These are phyloP conservation scores for Kickxella alabastrina DNA, from an alignment of 192 early-diverging fungal genomes.

Conservation along the genomic window DNA sequence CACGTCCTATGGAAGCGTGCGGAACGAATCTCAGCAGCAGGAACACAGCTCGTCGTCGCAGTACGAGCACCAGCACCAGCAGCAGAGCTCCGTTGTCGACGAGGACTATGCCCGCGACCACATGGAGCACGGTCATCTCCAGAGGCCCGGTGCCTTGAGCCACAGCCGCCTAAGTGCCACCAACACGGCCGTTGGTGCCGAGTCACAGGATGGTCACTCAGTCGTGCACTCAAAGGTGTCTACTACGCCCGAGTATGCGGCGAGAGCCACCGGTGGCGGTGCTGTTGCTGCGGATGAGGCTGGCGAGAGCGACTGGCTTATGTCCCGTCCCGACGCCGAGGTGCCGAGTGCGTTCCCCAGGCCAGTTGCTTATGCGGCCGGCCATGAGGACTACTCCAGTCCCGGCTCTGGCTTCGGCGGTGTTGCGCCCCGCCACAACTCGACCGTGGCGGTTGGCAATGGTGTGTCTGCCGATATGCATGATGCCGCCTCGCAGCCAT, in stretches of 20 bases:
- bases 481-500: not conserved
- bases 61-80: slow-evolving; percentile 69
- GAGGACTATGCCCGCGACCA: slow-evolving; percentile 48
- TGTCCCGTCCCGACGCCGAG: slow-evolving; percentile 11
- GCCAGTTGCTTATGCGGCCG: not conserved
- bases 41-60: slow-evolving; percentile 10
- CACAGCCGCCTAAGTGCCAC: slow-evolving; percentile 22
- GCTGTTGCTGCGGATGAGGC: slow-evolving; percentile 20
- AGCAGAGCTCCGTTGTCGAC: slow-evolving; percentile 63
- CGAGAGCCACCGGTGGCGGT: slow-evolving; percentile 61
- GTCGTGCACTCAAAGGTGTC: slow-evolving; percentile 24
- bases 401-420: slow-evolving; percentile 52
- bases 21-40: slow-evolving; percentile 26
- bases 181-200: slow-evolving; percentile 39
- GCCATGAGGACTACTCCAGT: slow-evolving; percentile 21
- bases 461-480: slow-evolving; percentile 52
- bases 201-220: slow-evolving; percentile 30
- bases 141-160: not conserved
- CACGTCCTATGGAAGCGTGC: slow-evolving; percentile 41
- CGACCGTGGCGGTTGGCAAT: not conserved
- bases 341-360: not conserved
- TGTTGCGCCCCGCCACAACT: slow-evolving; percentile 45
- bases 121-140: slow-evolving; percentile 1
- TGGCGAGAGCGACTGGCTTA: slow-evolving; percentile 34
- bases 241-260: slow-evolving; percentile 11